Conservation (phyloP, 306 rosid species). For the Mucuna pruriens region DNA sequence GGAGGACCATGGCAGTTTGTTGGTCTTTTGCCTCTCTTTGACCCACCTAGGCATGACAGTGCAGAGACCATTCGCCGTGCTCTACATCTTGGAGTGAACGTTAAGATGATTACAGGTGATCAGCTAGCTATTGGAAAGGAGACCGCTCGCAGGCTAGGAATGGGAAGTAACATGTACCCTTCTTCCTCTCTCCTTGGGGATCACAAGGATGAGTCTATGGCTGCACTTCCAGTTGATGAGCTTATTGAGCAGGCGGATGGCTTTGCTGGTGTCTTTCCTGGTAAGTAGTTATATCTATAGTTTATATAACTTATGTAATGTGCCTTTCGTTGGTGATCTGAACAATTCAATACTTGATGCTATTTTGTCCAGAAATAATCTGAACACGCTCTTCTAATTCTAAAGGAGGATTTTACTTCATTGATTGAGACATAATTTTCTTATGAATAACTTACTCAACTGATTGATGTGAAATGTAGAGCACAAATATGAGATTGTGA, state of each 20-base stretch:
- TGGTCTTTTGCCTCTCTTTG: constrained; percentile 85
- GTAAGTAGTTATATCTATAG: constrained; percentile 37
- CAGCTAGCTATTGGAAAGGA: constrained; percentile 88
- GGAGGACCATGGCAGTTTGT: constrained; percentile 79
- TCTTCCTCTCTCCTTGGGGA: constrained; percentile 83
- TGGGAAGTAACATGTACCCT: constrained; percentile 94
- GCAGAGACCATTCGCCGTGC: constrained; percentile 80
- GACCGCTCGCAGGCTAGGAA: constrained; percentile 86
- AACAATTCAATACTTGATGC: neutral
- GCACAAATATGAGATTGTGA: constrained; percentile 83
- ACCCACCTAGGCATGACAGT: constrained; percentile 89
- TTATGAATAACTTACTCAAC: neutral
- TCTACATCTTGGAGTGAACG: constrained; percentile 77
- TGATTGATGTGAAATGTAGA: constrained; percentile 48
- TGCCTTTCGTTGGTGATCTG: neutral
- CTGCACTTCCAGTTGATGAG: constrained; percentile 68
- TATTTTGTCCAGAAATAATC: neutral
- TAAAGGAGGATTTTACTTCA: neutral
- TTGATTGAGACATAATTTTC: neutral
- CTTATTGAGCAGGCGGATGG: constrained; percentile 86
- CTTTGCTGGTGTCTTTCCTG: constrained; percentile 89
- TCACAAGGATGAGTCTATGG: constrained; percentile 52
- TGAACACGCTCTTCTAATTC: neutral
- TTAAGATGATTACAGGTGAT: constrained; percentile 90
- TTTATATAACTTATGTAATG: neutral